Percentiles rank a stretch among this genome's conserved stretches.
phyloP scores from a whole-genome alignment of 2,329 filamentous ascomycete species.

The Colletotrichum acutatum region DNA sequence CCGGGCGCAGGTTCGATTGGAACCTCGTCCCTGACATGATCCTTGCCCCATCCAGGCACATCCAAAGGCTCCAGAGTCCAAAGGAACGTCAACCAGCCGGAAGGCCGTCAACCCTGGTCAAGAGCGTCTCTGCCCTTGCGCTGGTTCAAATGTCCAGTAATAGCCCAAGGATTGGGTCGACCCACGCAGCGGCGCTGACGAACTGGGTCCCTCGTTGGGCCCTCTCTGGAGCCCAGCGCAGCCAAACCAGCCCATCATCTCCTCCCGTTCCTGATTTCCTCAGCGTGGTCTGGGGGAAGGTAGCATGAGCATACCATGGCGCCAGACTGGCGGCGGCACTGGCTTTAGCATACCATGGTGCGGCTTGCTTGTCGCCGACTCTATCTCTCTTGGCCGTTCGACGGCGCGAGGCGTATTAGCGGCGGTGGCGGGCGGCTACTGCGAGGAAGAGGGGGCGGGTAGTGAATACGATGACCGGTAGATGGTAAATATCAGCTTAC shows the following conservation, averaged over 20 bases:
- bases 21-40: slow-evolving; percentile 31
- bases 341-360: background rate
- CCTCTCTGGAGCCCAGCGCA: background rate
- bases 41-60: slow-evolving; percentile 7
- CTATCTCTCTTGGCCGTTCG: background rate
- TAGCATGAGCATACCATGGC: background rate
- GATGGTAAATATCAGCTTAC: background rate
- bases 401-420: background rate
- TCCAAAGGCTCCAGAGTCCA: background rate
- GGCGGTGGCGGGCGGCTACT: slow-evolving; percentile 6
- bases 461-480: background rate
- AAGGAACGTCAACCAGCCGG: slow-evolving; percentile 29
- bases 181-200: slow-evolving; percentile 27
- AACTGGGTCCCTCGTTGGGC: slow-evolving; percentile 14
- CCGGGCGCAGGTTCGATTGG: slow-evolving; percentile 31
- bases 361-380: background rate
- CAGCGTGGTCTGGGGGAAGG: background rate
- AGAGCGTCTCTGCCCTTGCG: slow-evolving; percentile 7
- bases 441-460: background rate
- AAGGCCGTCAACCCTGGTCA: background rate
- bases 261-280: background rate
- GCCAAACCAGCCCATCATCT: background rate
- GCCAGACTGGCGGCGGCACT: background rate
- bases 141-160: slow-evolving; percentile 27
- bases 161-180: slow-evolving; percentile 30